A percentile compares a stretch with the other conserved stretches of the same genome.
phyloP scores from a whole-genome alignment of 2,329 filamentous ascomycete genomes.

The Boeremia exigua region DNA sequence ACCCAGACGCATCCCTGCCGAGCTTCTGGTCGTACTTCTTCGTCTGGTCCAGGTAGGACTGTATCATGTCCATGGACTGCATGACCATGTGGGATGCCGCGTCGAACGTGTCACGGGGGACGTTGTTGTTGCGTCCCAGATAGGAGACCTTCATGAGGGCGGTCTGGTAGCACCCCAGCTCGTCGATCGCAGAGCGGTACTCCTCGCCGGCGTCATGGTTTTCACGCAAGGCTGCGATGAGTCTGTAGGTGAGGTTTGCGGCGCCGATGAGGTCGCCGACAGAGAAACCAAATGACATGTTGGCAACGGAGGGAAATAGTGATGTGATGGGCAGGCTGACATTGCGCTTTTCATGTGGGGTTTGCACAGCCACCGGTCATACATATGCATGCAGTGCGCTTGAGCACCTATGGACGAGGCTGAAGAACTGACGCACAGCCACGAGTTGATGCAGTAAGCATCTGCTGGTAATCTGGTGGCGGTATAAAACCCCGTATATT shows the following conservation, averaged over 20 bases:
- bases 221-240: not conserved
- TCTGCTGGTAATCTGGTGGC: too few species aligned
- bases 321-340: not conserved
- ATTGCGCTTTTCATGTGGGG: not conserved
- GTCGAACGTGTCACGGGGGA: not conserved
- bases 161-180: not conserved
- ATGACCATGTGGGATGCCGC: not conserved
- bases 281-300: not conserved
- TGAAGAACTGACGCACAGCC: not conserved
- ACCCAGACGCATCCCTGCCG: not conserved
- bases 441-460: too few species aligned
- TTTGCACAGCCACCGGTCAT: not conserved
- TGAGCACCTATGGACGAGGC: not conserved
- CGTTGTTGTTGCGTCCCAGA: not conserved
- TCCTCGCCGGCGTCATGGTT: not conserved
- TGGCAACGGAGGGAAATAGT: not conserved
- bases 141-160: not conserved
- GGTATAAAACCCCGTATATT: too few species aligned
- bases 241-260: not conserved
- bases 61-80: not conserved
- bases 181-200: not conserved
- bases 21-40: not conserved
- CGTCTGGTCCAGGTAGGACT: not conserved
- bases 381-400: not conserved
- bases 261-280: not conserved